Percentiles rank a stretch among this genome's conserved stretches.
Conservation (phyloP, 1,139 yeast species). For the Taphrina sp. region DNA sequence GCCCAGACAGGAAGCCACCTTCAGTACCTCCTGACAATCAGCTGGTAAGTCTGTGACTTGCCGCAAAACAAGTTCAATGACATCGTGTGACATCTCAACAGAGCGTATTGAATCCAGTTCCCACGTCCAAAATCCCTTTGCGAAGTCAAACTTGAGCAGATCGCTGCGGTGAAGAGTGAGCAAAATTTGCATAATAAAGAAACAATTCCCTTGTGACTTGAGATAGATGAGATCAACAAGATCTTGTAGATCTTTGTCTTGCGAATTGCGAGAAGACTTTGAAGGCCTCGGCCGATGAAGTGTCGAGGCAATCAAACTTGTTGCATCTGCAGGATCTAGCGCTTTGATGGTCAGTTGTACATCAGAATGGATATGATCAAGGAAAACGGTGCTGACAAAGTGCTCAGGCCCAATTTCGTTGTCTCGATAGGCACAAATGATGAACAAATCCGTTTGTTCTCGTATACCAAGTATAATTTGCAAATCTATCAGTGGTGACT, state of each 20-base stretch:
- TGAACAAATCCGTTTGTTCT: constrained; percentile 12
- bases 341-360: constrained; percentile 10
- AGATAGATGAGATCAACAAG: constrained; percentile 15
- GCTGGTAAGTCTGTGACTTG: constrained; percentile 8
- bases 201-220: constrained; percentile 26
- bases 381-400: constrained; percentile 21
- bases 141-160: constrained; percentile 14
- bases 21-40: constrained; percentile 10
- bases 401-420: constrained; percentile 24
- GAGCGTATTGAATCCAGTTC: constrained; percentile 2
- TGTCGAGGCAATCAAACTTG: constrained; percentile 14
- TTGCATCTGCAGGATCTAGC: constrained; percentile 1
- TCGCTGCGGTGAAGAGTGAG: constrained; percentile 3
- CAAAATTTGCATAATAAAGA: constrained; percentile 22
- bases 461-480: constrained; percentile 17
- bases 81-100: constrained; percentile 26
- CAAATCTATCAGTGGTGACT: constrained; percentile 24
- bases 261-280: neutral
- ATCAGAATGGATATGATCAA: neutral
- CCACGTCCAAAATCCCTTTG: constrained; percentile 22
- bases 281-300: constrained; percentile 6
- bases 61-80: constrained; percentile 20
- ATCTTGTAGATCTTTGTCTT: constrained; percentile 3
- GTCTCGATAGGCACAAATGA: constrained; percentile 30
- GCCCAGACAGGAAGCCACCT: constrained; percentile 27